Evolutionary conservation across 2,329 filamentous ascomycete genomes (phyloP).

Genomic region (Atkinsonella hypoxylon): DNA sequence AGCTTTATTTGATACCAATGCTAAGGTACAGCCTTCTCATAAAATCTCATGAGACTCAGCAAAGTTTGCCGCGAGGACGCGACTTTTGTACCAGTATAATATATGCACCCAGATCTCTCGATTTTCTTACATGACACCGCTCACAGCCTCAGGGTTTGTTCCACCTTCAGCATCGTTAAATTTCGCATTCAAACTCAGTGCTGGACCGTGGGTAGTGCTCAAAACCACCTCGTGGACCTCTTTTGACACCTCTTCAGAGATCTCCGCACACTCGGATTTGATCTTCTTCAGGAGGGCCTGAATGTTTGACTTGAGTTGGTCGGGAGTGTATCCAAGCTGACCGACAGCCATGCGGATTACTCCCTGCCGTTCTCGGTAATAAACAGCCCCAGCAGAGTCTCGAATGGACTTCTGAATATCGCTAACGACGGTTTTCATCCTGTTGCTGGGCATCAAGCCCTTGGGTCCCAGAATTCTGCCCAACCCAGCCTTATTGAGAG

Average conservation of each 20-base stretch:
- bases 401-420: slow-evolving; percentile 64
- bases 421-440: slow-evolving; percentile 78
- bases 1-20: slow-evolving; percentile 18
- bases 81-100: slow-evolving; percentile 29
- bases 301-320: slow-evolving; percentile 77
- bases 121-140: slow-evolving; percentile 37
- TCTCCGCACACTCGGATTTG: slow-evolving; percentile 64
- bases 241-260: slow-evolving; percentile 43
- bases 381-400: slow-evolving; percentile 71
- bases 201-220: slow-evolving; percentile 77
- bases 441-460: slow-evolving; percentile 83
- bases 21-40: slow-evolving; percentile 4
- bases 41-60: slow-evolving; percentile 1
- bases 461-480: slow-evolving; percentile 76
- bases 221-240: slow-evolving; percentile 55
- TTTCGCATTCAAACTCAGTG: slow-evolving; percentile 73
- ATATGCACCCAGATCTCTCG: slow-evolving; percentile 5
- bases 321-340: slow-evolving; percentile 77
- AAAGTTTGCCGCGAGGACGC: slow-evolving; percentile 15
- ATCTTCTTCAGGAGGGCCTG: slow-evolving; percentile 62
- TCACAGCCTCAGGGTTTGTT: slow-evolving; percentile 39
- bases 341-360: slow-evolving; percentile 85
- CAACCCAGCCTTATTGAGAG: slow-evolving; percentile 69
- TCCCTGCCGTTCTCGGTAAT: slow-evolving; percentile 77
- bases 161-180: slow-evolving; percentile 52